Base-by-base conservation (phyloP, 2,329 filamentous ascomycete genomes). In the Orbilia quercus region DNA sequence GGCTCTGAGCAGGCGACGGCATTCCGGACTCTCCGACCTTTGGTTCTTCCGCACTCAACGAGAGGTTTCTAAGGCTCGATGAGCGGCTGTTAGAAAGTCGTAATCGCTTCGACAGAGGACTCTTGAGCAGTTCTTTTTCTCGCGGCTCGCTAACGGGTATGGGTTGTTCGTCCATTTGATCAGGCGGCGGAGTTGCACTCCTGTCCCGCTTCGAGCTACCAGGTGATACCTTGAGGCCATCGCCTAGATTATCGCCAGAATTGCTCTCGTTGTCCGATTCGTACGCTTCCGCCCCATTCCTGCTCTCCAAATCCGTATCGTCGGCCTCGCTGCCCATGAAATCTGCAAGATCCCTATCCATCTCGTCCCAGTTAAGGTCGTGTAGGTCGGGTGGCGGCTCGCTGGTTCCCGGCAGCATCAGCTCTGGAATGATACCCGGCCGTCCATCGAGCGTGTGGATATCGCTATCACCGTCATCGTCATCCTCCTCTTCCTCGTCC, bases 401-500 rank as follows among this genome's bases (percentile, higher is more conserved):
- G 75, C 7, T 75, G 78, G 76, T 47, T 54, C 51, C 74, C 18
- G 53, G 77, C 47, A 47, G 55, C 75, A 36, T 81, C 80, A 1
- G 78, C 78, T 2, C 77, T 77, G 48, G 81, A 80, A 25, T 3
- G 78, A 79, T 7, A 71, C 45, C n/a, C 64, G 74, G 34, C 77
- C 78, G 12, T 65, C 66, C 59, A 40, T 73, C 69, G 14, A 73
- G 60, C 1, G 69, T 66, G 42, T 73, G 25, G 44, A 73, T 69
- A 23, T 76, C 74, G 12, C 69, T 72, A 50, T 74, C 75, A 22
- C 77, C 79, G 0, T 78, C 79, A 14, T 53, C 79, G 53, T 78
- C 79, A n/a, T n/a, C n/a, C 22, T 80, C 79, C 20, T 74, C 81
- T 38, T 82, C 82, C 23, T 82, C 80, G 71, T 86, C 82, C 28